A percentile compares a stretch with the other conserved stretches of the same genome.
Evolutionary conservation across 331 rosid genomes (phyloP).

Genomic region (Cydonia oblonga): DNA sequence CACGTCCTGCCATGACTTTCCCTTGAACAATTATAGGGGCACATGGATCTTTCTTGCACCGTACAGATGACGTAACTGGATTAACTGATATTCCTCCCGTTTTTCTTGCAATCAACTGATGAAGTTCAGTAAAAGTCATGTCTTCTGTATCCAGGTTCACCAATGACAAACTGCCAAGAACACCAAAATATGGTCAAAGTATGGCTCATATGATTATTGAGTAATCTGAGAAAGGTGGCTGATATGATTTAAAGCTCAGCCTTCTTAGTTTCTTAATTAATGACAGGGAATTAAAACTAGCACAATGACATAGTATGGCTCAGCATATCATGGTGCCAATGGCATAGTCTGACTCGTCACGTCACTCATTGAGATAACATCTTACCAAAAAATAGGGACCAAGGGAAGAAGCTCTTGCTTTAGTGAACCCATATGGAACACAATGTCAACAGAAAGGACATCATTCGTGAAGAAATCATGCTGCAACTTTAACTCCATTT

Average conservation of each 20-base stretch:
- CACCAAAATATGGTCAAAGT: background rate
- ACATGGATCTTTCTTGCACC: constrained; percentile 72
- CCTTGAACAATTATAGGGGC: constrained; percentile 76
- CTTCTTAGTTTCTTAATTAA: too few relatives aligned
- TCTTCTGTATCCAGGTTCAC: constrained; percentile 96
- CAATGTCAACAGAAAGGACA: constrained; percentile 75
- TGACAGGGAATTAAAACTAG: background rate
- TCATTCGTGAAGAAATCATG: constrained; percentile 96
- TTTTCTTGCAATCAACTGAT: constrained; percentile 91
- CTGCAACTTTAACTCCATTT: constrained; percentile 68
- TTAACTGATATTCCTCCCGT: constrained; percentile 95
- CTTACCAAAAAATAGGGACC: constrained; percentile 89
- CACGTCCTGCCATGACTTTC: constrained; percentile 85
- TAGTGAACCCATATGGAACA: constrained; percentile 68
- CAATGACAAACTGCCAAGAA: constrained; percentile 72
- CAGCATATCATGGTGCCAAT: too few relatives aligned
- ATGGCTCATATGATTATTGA: too few relatives aligned
- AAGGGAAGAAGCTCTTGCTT: constrained; percentile 85
- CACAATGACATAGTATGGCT: background rate
- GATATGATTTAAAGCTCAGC: background rate
- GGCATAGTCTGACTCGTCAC: too few relatives aligned
- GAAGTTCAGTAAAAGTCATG: constrained; percentile 76
- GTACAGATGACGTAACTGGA: constrained; percentile 75
- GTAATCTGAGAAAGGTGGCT: too few relatives aligned
- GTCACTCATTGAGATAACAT: background rate